Base-by-base conservation (phyloP, 2,329 filamentous ascomycete genomes). In the Beauveria bassiana region DNA sequence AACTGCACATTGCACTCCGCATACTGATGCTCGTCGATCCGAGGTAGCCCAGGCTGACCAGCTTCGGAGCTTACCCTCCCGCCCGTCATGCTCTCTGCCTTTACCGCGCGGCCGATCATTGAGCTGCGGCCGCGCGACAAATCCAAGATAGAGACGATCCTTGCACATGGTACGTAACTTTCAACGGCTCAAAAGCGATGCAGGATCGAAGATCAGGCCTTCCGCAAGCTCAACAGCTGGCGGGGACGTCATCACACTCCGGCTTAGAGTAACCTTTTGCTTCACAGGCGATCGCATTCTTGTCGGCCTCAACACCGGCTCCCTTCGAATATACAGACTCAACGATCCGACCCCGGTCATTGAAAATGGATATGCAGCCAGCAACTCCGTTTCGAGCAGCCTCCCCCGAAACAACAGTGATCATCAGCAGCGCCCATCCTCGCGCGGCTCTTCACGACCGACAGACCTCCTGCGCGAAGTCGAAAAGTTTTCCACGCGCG, bases 61-160 rank as follows among this genome's bases (percentile, higher is more conserved):
- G 70, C 69, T 63, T 68, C 68, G 66, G 76, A 74, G 78, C 77
- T 78, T 75, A 74, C 70, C 66, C 67, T 49, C 26, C 45, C 34
- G 51, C 51, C 70, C 74, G 81, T 80, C 76, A 97, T 97, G 95
- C 88, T 99, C 77, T 96, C 93, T 77, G 95, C 95, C 73, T 99
- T 99, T 78, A 96, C 90, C 69, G 93, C 95, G 79, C 90, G 91
- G 72, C 90, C 93, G 66, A 93, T 99, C 74, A 90, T 98, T 81
- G 95, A 99, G 89, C 89, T 99, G 70, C 93, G 90, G 79, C 87
- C 87, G 75, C 88, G 91, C 75, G 93, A 98, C 85, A 97, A 96
- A 81, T 96, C 91, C 67, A 95, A 89, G 81, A 96, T 99, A 77
- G 95, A 99, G 78, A 95, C 91, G 55, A 91, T 99, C 67, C 83